Base-by-base conservation (phyloP, 1,284 basidiomycete genomes). In the Rhodofomes roseus region DNA sequence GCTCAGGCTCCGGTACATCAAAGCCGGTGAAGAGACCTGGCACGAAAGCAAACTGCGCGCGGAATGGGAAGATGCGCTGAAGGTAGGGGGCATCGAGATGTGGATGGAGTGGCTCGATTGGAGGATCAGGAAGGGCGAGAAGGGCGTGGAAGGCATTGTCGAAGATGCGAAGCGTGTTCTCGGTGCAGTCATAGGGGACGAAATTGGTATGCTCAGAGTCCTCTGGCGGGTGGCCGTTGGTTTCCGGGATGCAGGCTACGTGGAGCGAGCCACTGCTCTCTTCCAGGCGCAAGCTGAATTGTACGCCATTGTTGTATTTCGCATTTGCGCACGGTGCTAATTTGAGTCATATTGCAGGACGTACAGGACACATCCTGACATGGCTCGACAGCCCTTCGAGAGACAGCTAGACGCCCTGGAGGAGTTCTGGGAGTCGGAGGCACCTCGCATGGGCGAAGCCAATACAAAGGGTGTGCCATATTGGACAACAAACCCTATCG, bases 61-160 rank as follows among this genome's bases (percentile, higher is more conserved):
- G 14, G 88, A 93, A 67, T 95, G 93, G 93, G 86, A 89, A 54
- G 78, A 81, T 41, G 85, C 89, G 0, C 72, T 91, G 62, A 66
- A 76, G 25, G 74, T 80, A 9, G 79, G 79, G 41, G 74, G 77
- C 37, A 76, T 82, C 34, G 76, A 79, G 56, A 76, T 91, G 18
- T 87, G 83, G 81, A 80, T 89, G 72, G 86, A 86, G 63, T 93
- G 89, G 90, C 68, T 91, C 5, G 87, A 89, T 64, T 92, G 88
- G 90, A 79, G 80, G 57, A 81, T 87, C 34, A 76, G 82, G 29
- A 79, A 65, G 46, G 74, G 72, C 37, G 73, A 61, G 36, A 73
- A 73, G 57, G 81, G 80, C 6, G 69, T 87, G 29, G 77, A 82
- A 52, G 80, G 77, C n/a, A 67, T 89, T 16, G 70, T 84, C 6